These are phyloP conservation scores for Wickerhamomyces chaumierensis DNA, from an alignment of 805 yeast species.

Conservation along the genomic window DNA sequence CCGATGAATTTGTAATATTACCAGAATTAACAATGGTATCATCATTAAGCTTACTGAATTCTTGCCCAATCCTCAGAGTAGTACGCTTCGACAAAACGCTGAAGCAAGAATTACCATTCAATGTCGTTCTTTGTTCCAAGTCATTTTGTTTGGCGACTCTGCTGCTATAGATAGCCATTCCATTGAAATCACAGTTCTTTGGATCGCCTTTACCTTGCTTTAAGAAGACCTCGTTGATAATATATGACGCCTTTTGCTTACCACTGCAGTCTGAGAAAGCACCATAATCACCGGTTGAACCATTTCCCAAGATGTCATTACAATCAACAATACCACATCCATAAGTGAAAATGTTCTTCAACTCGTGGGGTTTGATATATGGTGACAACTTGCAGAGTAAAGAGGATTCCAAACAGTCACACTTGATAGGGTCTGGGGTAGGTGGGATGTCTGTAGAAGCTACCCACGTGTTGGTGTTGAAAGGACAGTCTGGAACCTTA, in stretches of 20 bases:
- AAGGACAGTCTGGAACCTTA: conserved; percentile 38
- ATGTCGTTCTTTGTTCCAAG: conserved; percentile 4
- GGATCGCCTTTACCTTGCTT: conserved; percentile 25
- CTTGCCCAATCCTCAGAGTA: conserved; percentile 1
- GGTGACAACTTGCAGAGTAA: conserved; percentile 46
- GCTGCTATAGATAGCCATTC: conserved; percentile 10
- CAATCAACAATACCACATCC: conserved; percentile 52
- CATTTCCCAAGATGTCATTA: conserved; percentile 46
- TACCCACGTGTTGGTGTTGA: conserved; percentile 40
- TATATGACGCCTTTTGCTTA: conserved; percentile 50
- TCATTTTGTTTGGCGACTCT: conserved; percentile 3
- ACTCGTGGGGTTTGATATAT: conserved; percentile 34
- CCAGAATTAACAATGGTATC: background rate
- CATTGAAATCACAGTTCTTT: conserved; percentile 18
- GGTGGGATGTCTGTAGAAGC: conserved; percentile 57
- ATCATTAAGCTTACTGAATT: background rate
- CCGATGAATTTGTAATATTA: no score
- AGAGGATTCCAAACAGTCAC: conserved; percentile 48
- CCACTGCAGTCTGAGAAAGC: conserved; percentile 55
- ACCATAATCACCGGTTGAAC: conserved; percentile 52
- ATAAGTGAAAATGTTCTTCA: conserved; percentile 42
- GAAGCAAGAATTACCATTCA: conserved; percentile 12
- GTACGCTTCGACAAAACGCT: conserved; percentile 5
- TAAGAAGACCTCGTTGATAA: conserved; percentile 50
- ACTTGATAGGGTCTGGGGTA: conserved; percentile 48